Conservation (phyloP, 163 green algal genomes). For the Scenedesmus sp. region DNA sequence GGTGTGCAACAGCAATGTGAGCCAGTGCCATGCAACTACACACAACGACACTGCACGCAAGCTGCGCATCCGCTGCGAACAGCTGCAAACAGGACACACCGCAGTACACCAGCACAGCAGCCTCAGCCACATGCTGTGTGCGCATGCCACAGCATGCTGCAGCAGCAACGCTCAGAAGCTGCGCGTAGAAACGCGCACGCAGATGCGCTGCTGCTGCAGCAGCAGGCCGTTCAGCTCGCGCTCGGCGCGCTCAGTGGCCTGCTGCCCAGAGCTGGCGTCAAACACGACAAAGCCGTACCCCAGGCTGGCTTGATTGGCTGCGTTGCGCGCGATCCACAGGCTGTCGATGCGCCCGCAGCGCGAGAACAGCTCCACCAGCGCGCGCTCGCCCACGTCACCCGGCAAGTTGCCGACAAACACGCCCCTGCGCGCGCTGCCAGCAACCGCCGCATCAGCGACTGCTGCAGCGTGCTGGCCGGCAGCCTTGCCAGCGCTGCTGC, state of each 20-base stretch:
- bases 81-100: neutral
- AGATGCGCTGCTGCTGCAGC: conserved; percentile 29
- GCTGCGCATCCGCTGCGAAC: neutral
- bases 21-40: neutral
- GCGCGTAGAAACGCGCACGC: conserved; percentile 30
- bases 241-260: conserved; percentile 16
- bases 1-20: neutral
- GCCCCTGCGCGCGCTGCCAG: neutral
- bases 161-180: conserved; percentile 14
- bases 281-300: conserved; percentile 52
- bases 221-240: conserved; percentile 16
- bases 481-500: neutral
- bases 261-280: neutral
- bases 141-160: conserved; percentile 1
- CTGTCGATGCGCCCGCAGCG: conserved; percentile 32
- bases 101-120: neutral
- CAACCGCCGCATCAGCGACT: neutral
- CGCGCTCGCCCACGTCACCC: conserved; percentile 13
- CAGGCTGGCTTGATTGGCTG: conserved; percentile 16
- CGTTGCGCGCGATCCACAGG: conserved; percentile 45
- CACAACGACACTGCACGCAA: neutral
- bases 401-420: conserved; percentile 53
- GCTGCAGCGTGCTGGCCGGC: neutral
- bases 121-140: neutral
- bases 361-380: conserved; percentile 50